Evolutionary conservation across 1,284 basidiomycete genomes (phyloP).

Genomic region (Fomitopsis pinicola): DNA sequence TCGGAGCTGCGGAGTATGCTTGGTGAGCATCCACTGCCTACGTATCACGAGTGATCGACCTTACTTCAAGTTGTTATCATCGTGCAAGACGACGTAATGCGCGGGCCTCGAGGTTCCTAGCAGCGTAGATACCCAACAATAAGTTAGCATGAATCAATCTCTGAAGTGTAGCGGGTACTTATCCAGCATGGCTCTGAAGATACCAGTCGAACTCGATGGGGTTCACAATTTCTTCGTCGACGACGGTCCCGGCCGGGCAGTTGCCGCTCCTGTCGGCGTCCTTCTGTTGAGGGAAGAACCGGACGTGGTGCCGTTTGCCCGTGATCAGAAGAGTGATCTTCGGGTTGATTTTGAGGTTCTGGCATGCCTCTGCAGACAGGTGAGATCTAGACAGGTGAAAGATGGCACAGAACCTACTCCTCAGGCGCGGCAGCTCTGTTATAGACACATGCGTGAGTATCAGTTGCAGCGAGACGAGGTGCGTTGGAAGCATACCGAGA

Average conservation of each 20-base stretch:
- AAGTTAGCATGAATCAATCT: neutral
- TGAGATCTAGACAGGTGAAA: neutral
- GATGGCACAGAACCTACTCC: conserved; percentile 35
- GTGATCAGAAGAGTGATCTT: conserved; percentile 76
- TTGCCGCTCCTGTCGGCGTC: conserved; percentile 68
- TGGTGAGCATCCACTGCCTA: neutral
- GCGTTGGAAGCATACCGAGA: conserved; percentile 33
- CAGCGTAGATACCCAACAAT: conserved; percentile 22
- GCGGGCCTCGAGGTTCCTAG: conserved; percentile 49
- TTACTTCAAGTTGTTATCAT: conserved; percentile 53
- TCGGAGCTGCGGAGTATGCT: conserved; percentile 44
- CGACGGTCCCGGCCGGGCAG: conserved; percentile 70
- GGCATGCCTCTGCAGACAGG: conserved; percentile 46
- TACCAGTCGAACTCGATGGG: conserved; percentile 82
- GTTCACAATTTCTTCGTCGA: conserved; percentile 68
- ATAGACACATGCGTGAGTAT: neutral
- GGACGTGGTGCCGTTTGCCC: conserved; percentile 73
- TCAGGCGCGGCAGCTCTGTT: conserved; percentile 53
- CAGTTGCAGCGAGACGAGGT: neutral
- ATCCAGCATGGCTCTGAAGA: conserved; percentile 68
- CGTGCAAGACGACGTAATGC: conserved; percentile 63
- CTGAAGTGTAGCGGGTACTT: conserved; percentile 10
- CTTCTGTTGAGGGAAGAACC: conserved; percentile 61
- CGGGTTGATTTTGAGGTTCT: conserved; percentile 46
- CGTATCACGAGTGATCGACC: conserved; percentile 12